Base-by-base conservation (phyloP, 805 yeast genomes). In the Middelhovenomyces tepae region DNA sequence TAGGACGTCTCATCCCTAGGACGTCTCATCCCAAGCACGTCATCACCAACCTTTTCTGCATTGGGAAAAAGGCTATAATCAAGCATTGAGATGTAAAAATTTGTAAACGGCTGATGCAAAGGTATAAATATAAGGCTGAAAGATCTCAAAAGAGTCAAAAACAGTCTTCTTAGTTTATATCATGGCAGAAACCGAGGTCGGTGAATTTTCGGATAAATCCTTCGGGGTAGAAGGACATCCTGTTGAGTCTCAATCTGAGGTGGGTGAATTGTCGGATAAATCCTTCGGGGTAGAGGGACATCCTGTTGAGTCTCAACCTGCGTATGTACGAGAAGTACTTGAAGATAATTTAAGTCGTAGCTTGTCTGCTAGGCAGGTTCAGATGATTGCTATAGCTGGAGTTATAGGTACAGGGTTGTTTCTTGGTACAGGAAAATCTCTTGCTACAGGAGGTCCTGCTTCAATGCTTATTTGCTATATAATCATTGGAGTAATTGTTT, bases 371-470 rank as follows among this genome's bases (percentile, higher is more conserved):
- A 39, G 71, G 28, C 86, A 78, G 44, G 71, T 78, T 40, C 69
- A 74, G 39, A 75, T 78, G 73, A 75, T 80, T 46, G 80, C 87
- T 19, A 60, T 80, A 31, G 86, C 84, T 33, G 82, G 86, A 33
- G 81, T 84, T 35, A 75, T 79, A 37, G 91, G 89, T 48, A 79
- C 87, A 10, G 76, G 76, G 23, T 48, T 71, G 26, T 71, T 67
- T 44, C 48, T 70, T 22, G 68, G 73, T 14, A 63, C 71, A 0
- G 73, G 75, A 14, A 62, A 61, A 25, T 60, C 75, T 7, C 56
- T 74, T 33, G 59, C 62, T 18, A 54, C 43, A 7, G 75, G 73
- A 28, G 75, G 76, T 5, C 73, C 75, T 8, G 72, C 68, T 4
- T 64, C 75, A 3, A 51, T 73, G 47, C 52, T 74, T 27, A 55